Evolutionary conservation across 495 filamentous ascomycete genomes (phyloP), one percentile per base, ranked within the genome.

Genomic region (Bryoglossum gracile): DNA sequence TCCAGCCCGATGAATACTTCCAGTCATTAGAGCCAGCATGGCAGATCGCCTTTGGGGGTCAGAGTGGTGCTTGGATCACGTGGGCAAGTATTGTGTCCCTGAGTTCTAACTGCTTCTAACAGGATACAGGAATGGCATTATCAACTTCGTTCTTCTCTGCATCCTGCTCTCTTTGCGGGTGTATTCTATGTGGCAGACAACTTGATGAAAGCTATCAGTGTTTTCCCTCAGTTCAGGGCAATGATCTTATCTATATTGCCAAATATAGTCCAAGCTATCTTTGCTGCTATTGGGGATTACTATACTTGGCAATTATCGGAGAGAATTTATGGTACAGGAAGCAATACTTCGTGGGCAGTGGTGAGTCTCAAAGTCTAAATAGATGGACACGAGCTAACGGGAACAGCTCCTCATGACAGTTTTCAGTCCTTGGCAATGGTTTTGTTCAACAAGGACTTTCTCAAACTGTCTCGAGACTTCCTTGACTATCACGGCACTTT

Each of bases 1-100:
- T 99, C 70, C 92, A 99, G 64, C 92, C 92, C n/a, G 92, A 99
- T 69, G 92, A 99, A 64, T 97, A 86, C 71, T 99, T 89, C 55
- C 92, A 99, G 61, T 86, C 89, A 4, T 74, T 99, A 9, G 92
- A 99, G 62, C 94, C 92, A 30, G 92, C 92, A 53, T 97, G 91
- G 90, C 73, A 83, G 63, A 71, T 91, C 37, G 84, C 86, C 0
- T 97, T 96, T 68, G 91, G 89, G 8, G 53, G 63, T 11, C 62
- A 76, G 14, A 83, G 83, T 64, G 86, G 86, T 32, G 86, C 89
- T 17, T 97, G 89, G 89, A 73, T 99, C 55, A 99, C 94, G 47
- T 99, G 92, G 92, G 91, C 95, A 56, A 21, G 46, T 54, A 25
- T 17, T 34, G 45, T 34, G 30, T n/a, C 44, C 32, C 24, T 14